Conservation (phyloP, 2,329 filamentous ascomycete genomes). For the Fusarium duplospermum region DNA sequence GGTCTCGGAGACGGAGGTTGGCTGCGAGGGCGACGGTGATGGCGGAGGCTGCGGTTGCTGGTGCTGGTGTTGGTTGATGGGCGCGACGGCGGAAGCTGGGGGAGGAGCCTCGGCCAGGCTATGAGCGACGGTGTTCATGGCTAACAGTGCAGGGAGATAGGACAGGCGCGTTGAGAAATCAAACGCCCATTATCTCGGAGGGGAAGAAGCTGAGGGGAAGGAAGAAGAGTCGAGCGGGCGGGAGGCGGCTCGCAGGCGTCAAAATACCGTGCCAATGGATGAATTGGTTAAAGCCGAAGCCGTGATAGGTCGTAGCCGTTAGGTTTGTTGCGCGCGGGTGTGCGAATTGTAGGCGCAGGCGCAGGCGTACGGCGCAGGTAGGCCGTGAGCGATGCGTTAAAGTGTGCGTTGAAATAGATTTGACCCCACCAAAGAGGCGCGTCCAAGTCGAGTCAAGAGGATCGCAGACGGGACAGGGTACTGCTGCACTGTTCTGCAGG, state of each 20-base stretch:
- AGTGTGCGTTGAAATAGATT: slow-evolving; percentile 24
- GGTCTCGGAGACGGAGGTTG: slow-evolving; percentile 40
- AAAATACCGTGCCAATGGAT: slow-evolving; percentile 20
- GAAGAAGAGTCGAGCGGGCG: slow-evolving; percentile 13
- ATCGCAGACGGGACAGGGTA: neutral
- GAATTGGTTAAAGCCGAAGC: slow-evolving; percentile 6
- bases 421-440: slow-evolving; percentile 31
- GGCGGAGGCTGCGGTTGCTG: slow-evolving; percentile 41
- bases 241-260: slow-evolving; percentile 21
- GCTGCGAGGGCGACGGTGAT: slow-evolving; percentile 43
- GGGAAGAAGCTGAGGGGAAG: slow-evolving; percentile 4
- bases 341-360: slow-evolving; percentile 23
- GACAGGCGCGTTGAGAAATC: slow-evolving; percentile 29
- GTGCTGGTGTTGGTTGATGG: slow-evolving; percentile 37
- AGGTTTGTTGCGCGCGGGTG: slow-evolving; percentile 15
- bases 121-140: slow-evolving; percentile 54
- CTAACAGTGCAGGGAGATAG: slow-evolving; percentile 27
- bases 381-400: slow-evolving; percentile 21
- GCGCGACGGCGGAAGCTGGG: slow-evolving; percentile 27
- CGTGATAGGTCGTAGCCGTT: slow-evolving; percentile 10
- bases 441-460: slow-evolving; percentile 13
- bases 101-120: slow-evolving; percentile 49
- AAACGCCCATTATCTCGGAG: slow-evolving; percentile 44
- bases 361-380: slow-evolving; percentile 34
- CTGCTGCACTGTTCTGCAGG: slow-evolving; percentile 22